Conservation (phyloP, 1,284 basidiomycete genomes). For the Sporisorium iseilematis-ciliati region DNA sequence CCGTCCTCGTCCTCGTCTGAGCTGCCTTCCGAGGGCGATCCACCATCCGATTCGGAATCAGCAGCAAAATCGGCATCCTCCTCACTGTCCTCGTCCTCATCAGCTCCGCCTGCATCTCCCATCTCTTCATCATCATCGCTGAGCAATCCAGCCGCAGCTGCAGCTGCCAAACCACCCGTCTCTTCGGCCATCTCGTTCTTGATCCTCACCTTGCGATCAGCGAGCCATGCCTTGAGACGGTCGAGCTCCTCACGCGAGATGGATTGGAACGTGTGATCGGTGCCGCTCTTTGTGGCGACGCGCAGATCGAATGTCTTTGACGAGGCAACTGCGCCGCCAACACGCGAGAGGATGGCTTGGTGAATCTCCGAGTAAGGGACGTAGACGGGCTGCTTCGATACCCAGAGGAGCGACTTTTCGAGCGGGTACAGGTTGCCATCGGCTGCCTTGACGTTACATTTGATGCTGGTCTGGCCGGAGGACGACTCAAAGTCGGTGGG, state of each 20-base stretch:
- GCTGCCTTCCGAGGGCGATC: constrained; percentile 71
- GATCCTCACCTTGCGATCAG: constrained; percentile 89
- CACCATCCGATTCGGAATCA: constrained; percentile 58
- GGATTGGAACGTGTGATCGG: constrained; percentile 79
- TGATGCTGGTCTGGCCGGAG: constrained; percentile 76
- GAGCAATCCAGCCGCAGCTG: constrained; percentile 77
- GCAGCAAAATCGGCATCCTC: constrained; percentile 90
- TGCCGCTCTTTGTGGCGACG: constrained; percentile 84
- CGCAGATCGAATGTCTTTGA: constrained; percentile 95
- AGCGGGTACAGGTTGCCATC: constrained; percentile 98
- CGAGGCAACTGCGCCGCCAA: constrained; percentile 88
- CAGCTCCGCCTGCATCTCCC: constrained; percentile 73
- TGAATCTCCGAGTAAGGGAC: constrained; percentile 92
- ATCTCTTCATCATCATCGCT: constrained; percentile 78
- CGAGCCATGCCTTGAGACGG: constrained; percentile 84
- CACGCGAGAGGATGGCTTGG: constrained; percentile 90
- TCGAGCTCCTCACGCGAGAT: constrained; percentile 97
- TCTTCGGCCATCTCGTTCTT: constrained; percentile 98
- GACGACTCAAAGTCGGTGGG: constrained; percentile 70
- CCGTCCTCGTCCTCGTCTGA: constrained; percentile 72
- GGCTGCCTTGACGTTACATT: constrained; percentile 96
- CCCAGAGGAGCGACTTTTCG: constrained; percentile 97
- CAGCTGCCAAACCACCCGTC: constrained; percentile 58
- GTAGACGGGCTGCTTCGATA: constrained; percentile 93
- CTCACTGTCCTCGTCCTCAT: constrained; percentile 67